Evolutionary conservation across 805 yeast species (phyloP), one percentile per base, ranked within the genome.

Genomic region (Yamadazyma sp.): DNA sequence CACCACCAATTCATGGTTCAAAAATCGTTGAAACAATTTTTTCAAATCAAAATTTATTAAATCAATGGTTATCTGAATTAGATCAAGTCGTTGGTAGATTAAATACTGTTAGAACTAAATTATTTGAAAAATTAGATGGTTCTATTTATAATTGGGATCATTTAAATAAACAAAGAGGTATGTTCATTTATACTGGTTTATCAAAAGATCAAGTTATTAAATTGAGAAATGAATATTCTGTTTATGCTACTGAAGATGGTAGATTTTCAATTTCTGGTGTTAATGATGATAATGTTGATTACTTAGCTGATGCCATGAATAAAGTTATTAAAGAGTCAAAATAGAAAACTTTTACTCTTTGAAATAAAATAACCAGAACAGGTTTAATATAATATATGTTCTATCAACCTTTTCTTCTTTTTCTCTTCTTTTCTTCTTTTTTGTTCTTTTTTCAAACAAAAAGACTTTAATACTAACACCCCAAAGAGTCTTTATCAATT

Each of bases 1-100:
- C 93, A 46, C 97, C 98, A 22, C 96, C 98, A 36, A 83, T 86
- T 40, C 91, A 88, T 62, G 98, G 98, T 12, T 84, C 96, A 14
- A 81, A 87, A 53, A 76, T 91, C 38, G 98, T 88, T 15, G 84
- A 84, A 56, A 69, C 77, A 51, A 82, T 91, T 32, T 73, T 91
- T 38, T 69, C 78, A 46, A 70, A 76, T 40, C 45, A 39, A 33
- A 63, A 62, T 15, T 73, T 89, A 38, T 76, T 75, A 58, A 43
- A 56, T 8, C 82, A 81, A 55, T 91, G 98, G 98, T 77, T 81
- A 49, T 50, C 62, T 26, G 96, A 91, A 59, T 89, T 91, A 52
- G 69, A 75, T 55, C 60, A 63, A 18, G 93, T 91, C 82, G 82
- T 87, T 30, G 75, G 78, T 47, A 78, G 98, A 56, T 78, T 91